phyloP scores from a whole-genome alignment of 805 yeast genomes.

The Wickerhamiella sorbophila region DNA sequence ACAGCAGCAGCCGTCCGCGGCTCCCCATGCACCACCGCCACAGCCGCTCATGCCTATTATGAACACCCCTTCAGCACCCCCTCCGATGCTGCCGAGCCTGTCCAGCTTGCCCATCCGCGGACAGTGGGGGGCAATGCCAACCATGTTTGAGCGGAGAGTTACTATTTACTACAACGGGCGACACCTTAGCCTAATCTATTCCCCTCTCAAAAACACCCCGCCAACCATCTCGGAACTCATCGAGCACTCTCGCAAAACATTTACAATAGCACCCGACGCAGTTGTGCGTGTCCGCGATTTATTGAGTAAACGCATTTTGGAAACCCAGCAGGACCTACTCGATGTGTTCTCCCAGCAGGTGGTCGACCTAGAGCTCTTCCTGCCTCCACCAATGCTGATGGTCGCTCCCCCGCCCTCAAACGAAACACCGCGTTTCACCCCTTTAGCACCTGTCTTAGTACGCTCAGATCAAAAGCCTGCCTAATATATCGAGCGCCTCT shows the following conservation, averaged over 20 bases:
- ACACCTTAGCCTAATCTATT: slow-evolving; percentile 47
- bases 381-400: slow-evolving; percentile 20
- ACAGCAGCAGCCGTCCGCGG: not conserved
- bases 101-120: not conserved
- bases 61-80: not conserved
- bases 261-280: slow-evolving; percentile 34
- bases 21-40: not conserved
- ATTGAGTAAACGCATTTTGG: slow-evolving; percentile 23
- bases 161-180: slow-evolving; percentile 22
- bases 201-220: slow-evolving; percentile 52
- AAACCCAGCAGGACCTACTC: slow-evolving; percentile 35
- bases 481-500: not conserved
- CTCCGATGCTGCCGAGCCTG: not conserved
- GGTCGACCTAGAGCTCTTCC: slow-evolving; percentile 30
- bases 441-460: slow-evolving; percentile 1
- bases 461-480: not conserved
- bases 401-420: not conserved
- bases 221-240: slow-evolving; percentile 70
- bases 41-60: not conserved
- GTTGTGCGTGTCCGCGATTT: slow-evolving; percentile 27
- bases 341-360: slow-evolving; percentile 30
- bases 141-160: slow-evolving; percentile 18
- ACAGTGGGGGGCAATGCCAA: not conserved
- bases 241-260: slow-evolving; percentile 62
- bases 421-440: not conserved